Conservation (phyloP, 2,329 filamentous ascomycete genomes). For the Calonectria fujianensis region DNA sequence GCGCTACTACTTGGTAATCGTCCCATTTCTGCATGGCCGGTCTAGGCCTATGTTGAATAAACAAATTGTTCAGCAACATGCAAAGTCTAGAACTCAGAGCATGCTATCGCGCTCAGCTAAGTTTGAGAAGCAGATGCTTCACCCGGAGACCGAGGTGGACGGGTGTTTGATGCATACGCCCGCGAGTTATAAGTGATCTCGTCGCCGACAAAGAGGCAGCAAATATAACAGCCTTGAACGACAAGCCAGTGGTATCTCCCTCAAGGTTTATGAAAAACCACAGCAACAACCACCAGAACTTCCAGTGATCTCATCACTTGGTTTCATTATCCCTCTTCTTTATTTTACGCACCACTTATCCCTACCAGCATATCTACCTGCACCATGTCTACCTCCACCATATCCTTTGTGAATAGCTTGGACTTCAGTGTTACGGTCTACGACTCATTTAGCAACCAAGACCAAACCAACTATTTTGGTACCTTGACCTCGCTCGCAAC, state of each 20-base stretch:
- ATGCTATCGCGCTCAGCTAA: neutral
- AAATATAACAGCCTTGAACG: neutral
- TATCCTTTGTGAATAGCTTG: neutral
- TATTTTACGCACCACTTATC: neutral
- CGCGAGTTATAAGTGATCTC: neutral
- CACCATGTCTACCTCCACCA: neutral
- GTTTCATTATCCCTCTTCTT: neutral
- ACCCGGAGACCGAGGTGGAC: neutral
- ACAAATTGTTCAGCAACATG: neutral
- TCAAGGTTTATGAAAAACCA: no score
- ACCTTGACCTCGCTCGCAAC: constrained; percentile 1
- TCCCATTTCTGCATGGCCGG: neutral
- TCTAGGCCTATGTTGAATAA: neutral
- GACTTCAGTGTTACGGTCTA: constrained; percentile 12
- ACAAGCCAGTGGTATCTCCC: neutral
- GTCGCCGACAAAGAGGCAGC: neutral
- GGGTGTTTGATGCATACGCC: neutral
- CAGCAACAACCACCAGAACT: neutral
- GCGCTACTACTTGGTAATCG: neutral
- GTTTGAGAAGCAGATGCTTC: neutral
- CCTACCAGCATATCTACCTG: neutral
- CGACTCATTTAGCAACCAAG: constrained; percentile 7
- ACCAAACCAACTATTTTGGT: constrained; percentile 8
- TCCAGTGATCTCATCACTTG: neutral
- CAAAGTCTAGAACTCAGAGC: constrained; percentile 7